Percentiles rank a stretch among this genome's conserved stretches.
Conservation (phyloP, 176 grass and related monocot genomes). For the Eremochloa ophiuroides region DNA sequence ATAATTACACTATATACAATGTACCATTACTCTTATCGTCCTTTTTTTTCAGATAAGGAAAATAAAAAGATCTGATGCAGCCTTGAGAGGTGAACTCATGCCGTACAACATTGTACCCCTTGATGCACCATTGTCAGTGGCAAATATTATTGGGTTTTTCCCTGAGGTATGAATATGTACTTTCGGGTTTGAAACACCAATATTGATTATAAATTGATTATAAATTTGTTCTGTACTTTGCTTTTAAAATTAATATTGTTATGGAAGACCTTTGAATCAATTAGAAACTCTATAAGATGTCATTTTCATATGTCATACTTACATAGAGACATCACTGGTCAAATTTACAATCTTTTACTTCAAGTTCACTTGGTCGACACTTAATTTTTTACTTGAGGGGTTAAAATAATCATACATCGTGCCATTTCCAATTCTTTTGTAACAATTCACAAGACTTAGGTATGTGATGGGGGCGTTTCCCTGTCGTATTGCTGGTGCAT, state of each 20-base stretch:
- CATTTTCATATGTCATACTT: background rate
- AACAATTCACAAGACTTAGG: background rate
- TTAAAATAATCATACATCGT: constrained; percentile 2
- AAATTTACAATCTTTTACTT: background rate
- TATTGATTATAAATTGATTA: background rate
- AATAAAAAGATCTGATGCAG: constrained; percentile 79
- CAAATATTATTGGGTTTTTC: constrained; percentile 82
- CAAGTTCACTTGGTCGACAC: background rate
- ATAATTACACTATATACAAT: background rate
- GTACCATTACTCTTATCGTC: constrained; percentile 1
- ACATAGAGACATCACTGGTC: background rate
- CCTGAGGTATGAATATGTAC: constrained; percentile 57
- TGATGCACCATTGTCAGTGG: constrained; percentile 72
- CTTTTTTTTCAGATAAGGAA: constrained; percentile 55
- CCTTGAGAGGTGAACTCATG: constrained; percentile 68
- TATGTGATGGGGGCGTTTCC: background rate
- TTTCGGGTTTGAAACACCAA: background rate
- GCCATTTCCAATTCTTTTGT: background rate
- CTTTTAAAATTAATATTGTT: background rate
- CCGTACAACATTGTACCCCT: constrained; percentile 95
- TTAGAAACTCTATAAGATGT: background rate
- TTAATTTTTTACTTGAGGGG: background rate
- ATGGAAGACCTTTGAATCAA: background rate
- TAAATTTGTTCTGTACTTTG: background rate
- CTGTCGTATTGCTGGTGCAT: background rate